Evolutionary conservation across 2,329 filamentous ascomycete species (phyloP).

Genomic region (Botryotinia calthae): DNA sequence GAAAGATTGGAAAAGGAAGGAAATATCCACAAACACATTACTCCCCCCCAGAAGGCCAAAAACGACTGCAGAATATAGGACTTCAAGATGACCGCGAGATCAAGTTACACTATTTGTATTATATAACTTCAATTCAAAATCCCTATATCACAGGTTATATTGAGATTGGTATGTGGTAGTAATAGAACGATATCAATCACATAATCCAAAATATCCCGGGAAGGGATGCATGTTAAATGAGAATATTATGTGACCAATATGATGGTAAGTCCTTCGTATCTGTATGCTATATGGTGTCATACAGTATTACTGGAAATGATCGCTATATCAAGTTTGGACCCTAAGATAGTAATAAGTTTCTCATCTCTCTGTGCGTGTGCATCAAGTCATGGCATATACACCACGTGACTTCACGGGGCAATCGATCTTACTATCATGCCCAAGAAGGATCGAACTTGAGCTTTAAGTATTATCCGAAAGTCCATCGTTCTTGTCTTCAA

Average conservation of each 20-base stretch:
- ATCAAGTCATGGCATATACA: no score
- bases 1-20: neutral
- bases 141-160: neutral
- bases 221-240: neutral
- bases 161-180: neutral
- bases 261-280: neutral
- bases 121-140: neutral
- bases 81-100: neutral
- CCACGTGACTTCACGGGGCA: neutral
- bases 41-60: neutral
- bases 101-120: neutral
- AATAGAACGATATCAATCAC: neutral
- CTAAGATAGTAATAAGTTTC: neutral
- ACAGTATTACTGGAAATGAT: neutral
- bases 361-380: no score
- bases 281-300: fast-evolving
- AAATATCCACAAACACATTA: no score
- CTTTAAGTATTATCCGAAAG: neutral
- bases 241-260: neutral
- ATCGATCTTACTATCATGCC: neutral
- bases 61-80: neutral
- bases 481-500: no score
- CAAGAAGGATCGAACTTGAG: neutral
- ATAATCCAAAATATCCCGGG: neutral
- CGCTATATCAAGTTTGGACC: neutral